Base-by-base conservation (phyloP, 306 rosid genomes). In the Vicia sativa region DNA sequence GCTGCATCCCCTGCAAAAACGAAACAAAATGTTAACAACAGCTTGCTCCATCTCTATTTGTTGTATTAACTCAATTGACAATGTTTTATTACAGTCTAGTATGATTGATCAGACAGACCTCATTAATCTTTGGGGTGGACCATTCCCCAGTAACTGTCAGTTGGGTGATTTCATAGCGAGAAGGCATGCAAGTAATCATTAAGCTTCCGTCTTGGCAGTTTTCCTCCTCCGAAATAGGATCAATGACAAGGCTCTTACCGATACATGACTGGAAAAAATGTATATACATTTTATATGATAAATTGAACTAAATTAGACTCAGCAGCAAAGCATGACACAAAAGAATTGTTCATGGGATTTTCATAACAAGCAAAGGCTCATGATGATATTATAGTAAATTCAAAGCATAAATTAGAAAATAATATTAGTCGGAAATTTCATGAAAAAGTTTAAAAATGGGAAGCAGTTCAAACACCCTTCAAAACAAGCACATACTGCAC, bases 91-190 rank as follows among this genome's bases (percentile, higher is more conserved):
- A 56, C 9, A 28, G 43, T 56, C 54, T 49, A 16, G 15, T 21
- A 52, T 34, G 67, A 53, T 14, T 25, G 54, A 63, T 73, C 58
- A 52, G 15, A 13, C 68, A 54, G 56, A 81, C 86, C 86, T 81
- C 83, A 3, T 74, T 70, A 67, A 81, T 67, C 69, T 81, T 81
- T 25, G 82, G 76, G 45, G 92, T 77, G 63, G 97, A 90, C 99
- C 99, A 95, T 73, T 90, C 97, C 63, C 98, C 98, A 0, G 96
- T 90, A 65, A 93, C 75, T 12, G 87, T 83, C 50, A 93, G 89
- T 71, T 95, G 99, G 82, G 97, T 95, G 72, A 95, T 83, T 86
- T 95, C 97, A 4, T 88, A 87, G 53, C 92, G 96, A 64, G 96
- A 85, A 49, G 97, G 96, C 95, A 95, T 90, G 83, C 90, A 88